Conservation (phyloP, 352 stramenopile genomes). For the Globisporangium carolinianum region DNA sequence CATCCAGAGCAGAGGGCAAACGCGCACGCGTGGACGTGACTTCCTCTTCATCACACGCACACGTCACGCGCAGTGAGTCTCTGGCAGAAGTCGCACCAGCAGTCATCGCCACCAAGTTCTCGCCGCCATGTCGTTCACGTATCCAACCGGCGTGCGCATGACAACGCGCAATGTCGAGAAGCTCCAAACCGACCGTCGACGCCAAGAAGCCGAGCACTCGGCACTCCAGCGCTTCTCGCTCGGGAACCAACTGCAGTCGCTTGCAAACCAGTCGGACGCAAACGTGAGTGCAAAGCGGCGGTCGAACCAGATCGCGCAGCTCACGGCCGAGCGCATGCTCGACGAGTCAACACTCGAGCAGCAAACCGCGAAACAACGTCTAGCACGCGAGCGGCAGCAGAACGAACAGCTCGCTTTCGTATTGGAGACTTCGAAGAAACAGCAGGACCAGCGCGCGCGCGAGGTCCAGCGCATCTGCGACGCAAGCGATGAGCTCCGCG, state of each 20-base stretch:
- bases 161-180: constrained; percentile 58
- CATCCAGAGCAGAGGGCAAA: too few species aligned
- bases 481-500: constrained; percentile 83
- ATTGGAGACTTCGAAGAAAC: constrained; percentile 56
- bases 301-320: constrained; percentile 52
- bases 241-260: constrained; percentile 47
- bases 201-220: constrained; percentile 49
- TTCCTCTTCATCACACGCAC: too few species aligned
- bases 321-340: constrained; percentile 63
- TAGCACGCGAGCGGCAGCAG: constrained; percentile 44
- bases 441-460: constrained; percentile 64
- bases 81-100: too few species aligned
- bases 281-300: constrained; percentile 37
- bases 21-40: too few species aligned
- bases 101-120: too few species aligned
- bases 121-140: constrained; percentile 5
- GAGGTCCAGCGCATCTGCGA: constrained; percentile 91
- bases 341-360: constrained; percentile 35
- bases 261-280: constrained; percentile 62
- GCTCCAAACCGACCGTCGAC: constrained; percentile 48
- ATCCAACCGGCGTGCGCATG: constrained; percentile 33
- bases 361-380: constrained; percentile 16
- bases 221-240: constrained; percentile 48
- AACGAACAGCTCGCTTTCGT: constrained; percentile 66
- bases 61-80: too few species aligned